These are phyloP conservation scores for Corynascus novoguineensis DNA, from an alignment of 495 filamentous ascomycete genomes.

Conservation along the genomic window DNA sequence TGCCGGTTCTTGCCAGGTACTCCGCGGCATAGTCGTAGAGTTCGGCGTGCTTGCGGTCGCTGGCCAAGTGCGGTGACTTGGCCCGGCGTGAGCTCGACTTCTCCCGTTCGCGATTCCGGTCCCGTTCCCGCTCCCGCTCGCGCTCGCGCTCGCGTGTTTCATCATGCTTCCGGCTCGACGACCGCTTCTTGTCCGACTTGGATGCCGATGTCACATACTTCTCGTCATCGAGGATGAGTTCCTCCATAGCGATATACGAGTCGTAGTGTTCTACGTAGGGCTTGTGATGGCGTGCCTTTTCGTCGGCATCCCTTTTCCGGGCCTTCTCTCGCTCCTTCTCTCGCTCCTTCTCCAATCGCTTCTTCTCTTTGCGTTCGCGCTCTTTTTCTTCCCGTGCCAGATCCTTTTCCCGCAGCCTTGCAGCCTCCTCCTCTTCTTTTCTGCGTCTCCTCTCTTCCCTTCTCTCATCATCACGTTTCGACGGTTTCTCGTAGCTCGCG, in stretches of 20 bases:
- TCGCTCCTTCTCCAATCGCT: constrained; percentile 30
- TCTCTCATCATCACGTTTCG: constrained; percentile 34
- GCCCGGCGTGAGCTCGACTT: constrained; percentile 27
- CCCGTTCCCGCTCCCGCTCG: constrained; percentile 24
- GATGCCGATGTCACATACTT: constrained; percentile 27
- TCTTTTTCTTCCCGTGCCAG: constrained; percentile 11
- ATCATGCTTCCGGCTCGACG: constrained; percentile 35
- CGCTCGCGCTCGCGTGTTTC: constrained; percentile 30
- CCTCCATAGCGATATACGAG: constrained; percentile 24
- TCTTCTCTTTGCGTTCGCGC: constrained; percentile 20
- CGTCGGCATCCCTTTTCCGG: constrained; percentile 24
- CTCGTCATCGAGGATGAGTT: constrained; percentile 28
- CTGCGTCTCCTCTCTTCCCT: constrained; percentile 28
- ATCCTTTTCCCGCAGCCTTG: constrained; percentile 22
- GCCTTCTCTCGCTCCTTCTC: constrained; percentile 18
- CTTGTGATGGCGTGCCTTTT: constrained; percentile 31
- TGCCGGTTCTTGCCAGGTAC: constrained; percentile 21
- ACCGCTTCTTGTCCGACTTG: constrained; percentile 40
- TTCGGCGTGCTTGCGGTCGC: constrained; percentile 13
- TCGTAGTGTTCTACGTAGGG: constrained; percentile 21
- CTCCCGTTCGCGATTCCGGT: constrained; percentile 18
- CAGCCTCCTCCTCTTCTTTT: constrained; percentile 33
- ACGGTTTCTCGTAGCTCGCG: constrained; percentile 43
- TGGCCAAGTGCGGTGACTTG: constrained; percentile 16
- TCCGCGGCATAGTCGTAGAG: constrained; percentile 16